Base-by-base conservation (phyloP, 2,329 filamentous ascomycete genomes). In the Penicillium sp. region DNA sequence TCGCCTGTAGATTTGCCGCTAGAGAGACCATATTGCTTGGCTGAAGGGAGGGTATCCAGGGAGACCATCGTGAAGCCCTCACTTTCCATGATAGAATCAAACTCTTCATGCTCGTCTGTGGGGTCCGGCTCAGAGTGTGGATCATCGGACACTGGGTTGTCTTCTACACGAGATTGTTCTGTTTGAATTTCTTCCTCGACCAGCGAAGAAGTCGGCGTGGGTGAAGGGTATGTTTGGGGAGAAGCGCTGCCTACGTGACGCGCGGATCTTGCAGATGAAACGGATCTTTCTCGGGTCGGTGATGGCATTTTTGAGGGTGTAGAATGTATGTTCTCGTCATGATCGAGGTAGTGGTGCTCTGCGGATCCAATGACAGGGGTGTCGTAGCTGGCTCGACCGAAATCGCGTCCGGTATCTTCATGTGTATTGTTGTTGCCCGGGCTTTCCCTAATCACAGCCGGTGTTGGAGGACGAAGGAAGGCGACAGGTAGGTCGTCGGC, bases 1-100 rank as follows among this genome's bases (percentile, higher is more conserved):
- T 58, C 59, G n/a, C 54, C 45, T 36, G 69, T 65, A 13, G 55
- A 59, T 28, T 66, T 62, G 13, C 65, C 56, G 38, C 69, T 66
- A 16, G 63, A 68, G 23, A 73, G 66, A 2, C 70, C 63, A 51
- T 74, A 70, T 56, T 77, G 73, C 56, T 73, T 73, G 21, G 76
- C 71, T 3, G 79, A 82, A 6, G 78, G 78, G 21, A 82, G 65
- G 3, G 79, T 79, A 52, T 80, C 76, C 42, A 82, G 66, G 12
- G 80, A 81, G 43, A 82, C 79, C 78, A 82, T 81, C 52, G 79
- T 82, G 54, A 82, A 82, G 3, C 77, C 80, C 69, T 82, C 80
- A 57, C 80, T 81, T 64, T 82, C 80, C 57, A 82, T 72, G 18
- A 82, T 79, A 1, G 80, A 79, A 62, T 82, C 79, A 54, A 78